phyloP scores from a whole-genome alignment of 495 filamentous ascomycete genomes.

The Talaromyces borbonicus region DNA sequence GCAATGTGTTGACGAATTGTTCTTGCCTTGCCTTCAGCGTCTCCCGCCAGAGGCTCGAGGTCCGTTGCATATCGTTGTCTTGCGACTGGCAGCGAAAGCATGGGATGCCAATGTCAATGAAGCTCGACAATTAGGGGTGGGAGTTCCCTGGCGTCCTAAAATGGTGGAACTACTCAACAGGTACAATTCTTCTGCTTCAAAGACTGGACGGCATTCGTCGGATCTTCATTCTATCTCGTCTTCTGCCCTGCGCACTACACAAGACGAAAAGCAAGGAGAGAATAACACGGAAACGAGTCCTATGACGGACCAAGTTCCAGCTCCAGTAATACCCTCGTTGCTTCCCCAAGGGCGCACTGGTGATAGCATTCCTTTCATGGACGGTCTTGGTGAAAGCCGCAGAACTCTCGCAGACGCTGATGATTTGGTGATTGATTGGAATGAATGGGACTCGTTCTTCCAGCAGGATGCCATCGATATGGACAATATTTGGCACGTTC shows the following conservation, averaged over 20 bases:
- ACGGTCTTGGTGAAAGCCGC: not conserved
- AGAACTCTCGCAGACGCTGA: not conserved
- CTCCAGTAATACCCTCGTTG: no score
- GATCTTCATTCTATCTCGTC: not conserved
- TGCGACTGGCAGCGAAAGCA: conserved; percentile 1
- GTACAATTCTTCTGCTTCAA: not conserved
- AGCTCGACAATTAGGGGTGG: not conserved
- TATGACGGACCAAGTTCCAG: no score
- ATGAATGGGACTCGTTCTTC: not conserved
- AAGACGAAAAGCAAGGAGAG: no score
- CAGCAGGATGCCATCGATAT: not conserved
- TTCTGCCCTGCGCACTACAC: not conserved
- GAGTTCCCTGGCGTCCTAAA: not conserved
- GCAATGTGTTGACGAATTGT: not conserved
- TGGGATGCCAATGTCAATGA: not conserved
- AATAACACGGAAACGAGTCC: no score
- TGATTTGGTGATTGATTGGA: not conserved
- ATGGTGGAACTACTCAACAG: not conserved
- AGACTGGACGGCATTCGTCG: not conserved
- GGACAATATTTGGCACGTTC: no score
- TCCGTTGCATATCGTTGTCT: not conserved
- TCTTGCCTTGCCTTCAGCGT: not conserved
- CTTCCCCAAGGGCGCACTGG: no score
- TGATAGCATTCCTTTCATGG: no score
- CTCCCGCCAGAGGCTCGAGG: not conserved